These are phyloP conservation scores for Boletellus sp. DNA, from an alignment of 1,284 basidiomycete species.

Conservation along the genomic window DNA sequence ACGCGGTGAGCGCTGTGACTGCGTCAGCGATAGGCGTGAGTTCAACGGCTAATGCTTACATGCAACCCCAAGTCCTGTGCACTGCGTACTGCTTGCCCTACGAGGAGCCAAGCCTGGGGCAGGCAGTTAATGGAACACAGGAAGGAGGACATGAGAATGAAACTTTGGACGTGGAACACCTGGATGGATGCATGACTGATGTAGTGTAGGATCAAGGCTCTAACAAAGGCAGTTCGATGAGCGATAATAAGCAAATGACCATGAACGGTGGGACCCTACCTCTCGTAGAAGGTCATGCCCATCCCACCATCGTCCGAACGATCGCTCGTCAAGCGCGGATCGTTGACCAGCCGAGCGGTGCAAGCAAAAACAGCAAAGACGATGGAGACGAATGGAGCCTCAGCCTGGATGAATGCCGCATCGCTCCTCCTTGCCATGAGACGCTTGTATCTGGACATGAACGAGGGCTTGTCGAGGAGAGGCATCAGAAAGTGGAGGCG, in stretches of 20 bases:
- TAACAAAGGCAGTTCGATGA: conserved; percentile 31
- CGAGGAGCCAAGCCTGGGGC: conserved; percentile 86
- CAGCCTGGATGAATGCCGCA: conserved; percentile 45
- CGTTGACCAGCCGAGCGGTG: conserved; percentile 73
- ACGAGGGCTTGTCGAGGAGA: conserved; percentile 78
- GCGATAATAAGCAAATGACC: background rate
- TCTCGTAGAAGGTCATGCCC: conserved; percentile 84
- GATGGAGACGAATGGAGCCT: conserved; percentile 72
- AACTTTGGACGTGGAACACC: conserved; percentile 82
- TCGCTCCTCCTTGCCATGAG: conserved; percentile 72
- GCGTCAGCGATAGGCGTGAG: conserved; percentile 12
- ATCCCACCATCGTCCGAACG: conserved; percentile 71
- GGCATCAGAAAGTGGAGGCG: conserved; percentile 84
- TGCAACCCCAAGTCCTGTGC: conserved; percentile 88
- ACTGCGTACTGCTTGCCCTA: conserved; percentile 82
- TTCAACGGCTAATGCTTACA: conserved; percentile 45
- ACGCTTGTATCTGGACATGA: conserved; percentile 65
- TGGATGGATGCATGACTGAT: conserved; percentile 81
- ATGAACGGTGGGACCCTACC: conserved; percentile 42
- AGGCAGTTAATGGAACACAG: conserved; percentile 87
- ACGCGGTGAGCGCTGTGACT: conserved; percentile 70
- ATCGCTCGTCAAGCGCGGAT: conserved; percentile 60
- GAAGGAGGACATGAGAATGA: conserved; percentile 84
- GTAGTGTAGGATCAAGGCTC: conserved; percentile 83
- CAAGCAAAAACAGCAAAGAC: conserved; percentile 84